Evolutionary conservation across 331 rosid species (phyloP), one percentile per base, ranked within the genome.

Genomic region (Rhamnella rubrinervis): DNA sequence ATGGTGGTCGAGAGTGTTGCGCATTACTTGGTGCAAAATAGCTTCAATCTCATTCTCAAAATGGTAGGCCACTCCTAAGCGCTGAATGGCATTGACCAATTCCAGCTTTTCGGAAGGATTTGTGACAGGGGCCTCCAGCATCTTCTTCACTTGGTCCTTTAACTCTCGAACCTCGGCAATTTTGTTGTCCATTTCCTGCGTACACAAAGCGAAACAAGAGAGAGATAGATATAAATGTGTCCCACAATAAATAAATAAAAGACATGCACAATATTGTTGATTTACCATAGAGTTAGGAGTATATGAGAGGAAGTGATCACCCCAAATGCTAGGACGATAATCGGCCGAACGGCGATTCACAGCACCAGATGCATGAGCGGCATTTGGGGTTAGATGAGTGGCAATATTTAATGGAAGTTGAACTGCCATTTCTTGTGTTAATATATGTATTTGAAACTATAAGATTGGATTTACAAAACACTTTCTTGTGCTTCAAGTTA

Each of bases 41-140:
- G 71, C 59, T 37, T 79, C 77, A 41, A 79, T 84, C 65, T 84
- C 85, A 7, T 1, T 19, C 40, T 81, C 70, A 46, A 81, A 81
- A 38, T 78, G 81, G 49, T 83, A 65, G 9, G 79, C 71, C 26
- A 85, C 35, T 9, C 85, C 87, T 17, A 82, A 67, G 44, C 83
- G 83, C 39, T 79, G 79, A 16, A 86, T 13, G 11, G 70, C 65
- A 55, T 79, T 79, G 64, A 86, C 78, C 28, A 76, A 50, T 19
- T 66, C 63, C 40, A 86, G 37, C 28, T 76, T 76, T 23, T 74
- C 49, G 10, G 35, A 18, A 49, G 58, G 28, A 18, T 68, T 41
- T 1, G 55, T 52, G 38, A 1, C 44, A 1, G 47, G 23, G 14
- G 60, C 52, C 15, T 8, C 50, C 31, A 75, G 59, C 65, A 68